Conservation (phyloP, 2,329 filamentous ascomycete genomes). For the Davidsoniella neocaledoniae region DNA sequence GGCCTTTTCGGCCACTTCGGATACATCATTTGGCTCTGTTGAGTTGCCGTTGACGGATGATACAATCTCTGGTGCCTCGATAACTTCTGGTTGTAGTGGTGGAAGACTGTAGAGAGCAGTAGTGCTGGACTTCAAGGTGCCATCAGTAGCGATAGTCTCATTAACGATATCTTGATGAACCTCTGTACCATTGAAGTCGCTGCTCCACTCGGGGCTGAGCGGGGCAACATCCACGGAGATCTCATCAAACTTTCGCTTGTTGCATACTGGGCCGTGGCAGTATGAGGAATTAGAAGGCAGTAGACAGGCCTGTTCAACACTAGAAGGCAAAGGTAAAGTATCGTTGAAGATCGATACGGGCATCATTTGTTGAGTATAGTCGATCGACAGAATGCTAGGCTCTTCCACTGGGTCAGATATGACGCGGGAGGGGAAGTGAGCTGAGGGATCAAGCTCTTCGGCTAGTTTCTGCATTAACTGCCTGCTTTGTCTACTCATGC, state of each 20-base stretch:
- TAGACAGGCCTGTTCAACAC: too few species aligned
- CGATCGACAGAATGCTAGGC: too few species aligned
- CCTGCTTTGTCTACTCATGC: not conserved
- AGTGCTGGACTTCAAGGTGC: not conserved
- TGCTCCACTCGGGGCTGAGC: not conserved
- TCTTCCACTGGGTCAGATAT: too few species aligned
- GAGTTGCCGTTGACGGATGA: not conserved
- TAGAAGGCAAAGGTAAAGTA: too few species aligned
- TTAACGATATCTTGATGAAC: not conserved
- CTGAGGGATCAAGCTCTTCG: too few species aligned
- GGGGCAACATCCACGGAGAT: conserved; percentile 7
- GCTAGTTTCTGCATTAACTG: too few species aligned
- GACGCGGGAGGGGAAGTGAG: too few species aligned
- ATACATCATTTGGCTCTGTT: not conserved
- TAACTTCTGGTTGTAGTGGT: not conserved
- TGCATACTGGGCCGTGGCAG: not conserved
- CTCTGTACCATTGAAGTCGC: not conserved
- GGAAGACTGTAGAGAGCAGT: too few species aligned
- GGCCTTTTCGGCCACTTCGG: not conserved
- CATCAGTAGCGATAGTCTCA: not conserved
- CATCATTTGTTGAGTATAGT: too few species aligned
- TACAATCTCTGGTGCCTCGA: not conserved
- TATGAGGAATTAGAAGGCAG: too few species aligned
- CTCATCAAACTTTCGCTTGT: conserved; percentile 11
- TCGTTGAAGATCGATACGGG: too few species aligned